Percentiles rank a stretch among this genome's conserved stretches.
Evolutionary conservation across 495 filamentous ascomycete species (phyloP).

Genomic region (Aspergillus saccharolyticus): DNA sequence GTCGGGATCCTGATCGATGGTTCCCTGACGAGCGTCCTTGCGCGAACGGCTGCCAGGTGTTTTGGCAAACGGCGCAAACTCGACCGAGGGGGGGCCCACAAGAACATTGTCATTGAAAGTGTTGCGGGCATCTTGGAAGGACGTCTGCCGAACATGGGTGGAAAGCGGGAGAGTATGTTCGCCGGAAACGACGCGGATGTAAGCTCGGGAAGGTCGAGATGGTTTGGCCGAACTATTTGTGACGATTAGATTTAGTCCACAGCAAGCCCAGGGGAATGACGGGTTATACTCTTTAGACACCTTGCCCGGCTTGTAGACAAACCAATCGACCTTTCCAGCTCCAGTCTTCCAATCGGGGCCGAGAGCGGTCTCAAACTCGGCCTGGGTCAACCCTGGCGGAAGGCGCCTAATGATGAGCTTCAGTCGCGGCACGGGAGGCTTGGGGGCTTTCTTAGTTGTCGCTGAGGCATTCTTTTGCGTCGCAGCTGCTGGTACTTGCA

Average conservation of each 20-base stretch:
- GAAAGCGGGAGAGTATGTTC: conserved; percentile 56
- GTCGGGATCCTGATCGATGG: conserved; percentile 91
- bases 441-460: conserved; percentile 44
- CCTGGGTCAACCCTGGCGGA: conserved; percentile 76
- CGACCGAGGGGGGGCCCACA: conserved; percentile 67
- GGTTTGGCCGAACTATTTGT: conserved; percentile 63
- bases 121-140: conserved; percentile 70
- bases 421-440: conserved; percentile 57
- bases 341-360: conserved; percentile 81
- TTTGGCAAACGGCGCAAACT: conserved; percentile 78
- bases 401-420: conserved; percentile 84
- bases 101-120: conserved; percentile 62
- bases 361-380: conserved; percentile 66
- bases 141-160: conserved; percentile 57
- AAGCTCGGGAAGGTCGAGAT: conserved; percentile 70
- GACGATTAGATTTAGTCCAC: neutral
- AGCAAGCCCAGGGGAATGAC: conserved; percentile 14
- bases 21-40: conserved; percentile 80
- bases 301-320: conserved; percentile 72
- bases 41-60: conserved; percentile 64
- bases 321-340: conserved; percentile 78
- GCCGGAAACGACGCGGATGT: conserved; percentile 64
- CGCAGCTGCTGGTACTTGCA: conserved; percentile 53
- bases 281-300: conserved; percentile 71
- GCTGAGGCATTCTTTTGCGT: conserved; percentile 53